Evolutionary conservation across 495 filamentous ascomycete genomes (phyloP).

Genomic region (Mytilinidion resinicola): DNA sequence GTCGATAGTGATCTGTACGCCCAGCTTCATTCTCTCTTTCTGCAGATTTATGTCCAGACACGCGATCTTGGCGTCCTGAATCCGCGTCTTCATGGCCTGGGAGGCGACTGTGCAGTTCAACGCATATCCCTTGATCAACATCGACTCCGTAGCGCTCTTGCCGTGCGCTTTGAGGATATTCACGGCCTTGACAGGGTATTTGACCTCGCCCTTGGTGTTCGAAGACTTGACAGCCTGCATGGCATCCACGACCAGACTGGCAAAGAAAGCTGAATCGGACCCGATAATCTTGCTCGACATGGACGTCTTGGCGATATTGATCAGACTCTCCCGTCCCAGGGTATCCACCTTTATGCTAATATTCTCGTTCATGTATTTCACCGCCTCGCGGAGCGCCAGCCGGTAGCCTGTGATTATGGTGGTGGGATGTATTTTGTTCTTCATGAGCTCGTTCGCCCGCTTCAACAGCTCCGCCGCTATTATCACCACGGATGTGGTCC

Average conservation of each 20-base stretch:
- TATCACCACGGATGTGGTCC: constrained; percentile 94
- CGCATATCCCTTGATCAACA: constrained; percentile 93
- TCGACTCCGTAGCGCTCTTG: constrained; percentile 80
- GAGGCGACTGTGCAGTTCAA: constrained; percentile 98
- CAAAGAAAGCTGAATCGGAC: constrained; percentile 91
- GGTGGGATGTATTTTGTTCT: constrained; percentile 98
- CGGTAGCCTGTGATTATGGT: constrained; percentile 99
- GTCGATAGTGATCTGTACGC: constrained; percentile 96
- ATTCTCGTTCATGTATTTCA: constrained; percentile 98
- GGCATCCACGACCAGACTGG: constrained; percentile 93
- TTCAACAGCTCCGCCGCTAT: constrained; percentile 94
- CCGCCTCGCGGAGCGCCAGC: constrained; percentile 88
- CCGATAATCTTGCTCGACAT: constrained; percentile 99
- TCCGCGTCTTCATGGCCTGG: constrained; percentile 92
- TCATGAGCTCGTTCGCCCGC: constrained; percentile 95
- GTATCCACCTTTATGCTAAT: constrained; percentile 90
- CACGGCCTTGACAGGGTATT: constrained; percentile 98
- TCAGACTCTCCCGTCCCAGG: constrained; percentile 77
- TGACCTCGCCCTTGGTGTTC: constrained; percentile 82
- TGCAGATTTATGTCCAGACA: constrained; percentile 97
- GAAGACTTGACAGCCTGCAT: constrained; percentile 91
- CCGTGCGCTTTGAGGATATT: constrained; percentile 98
- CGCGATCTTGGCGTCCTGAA: constrained; percentile 93
- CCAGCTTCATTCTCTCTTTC: constrained; percentile 98
- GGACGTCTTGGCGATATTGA: constrained; percentile 96